Base-by-base conservation (phyloP, 257 asterid species). In the Gynochthodes officinalis region DNA sequence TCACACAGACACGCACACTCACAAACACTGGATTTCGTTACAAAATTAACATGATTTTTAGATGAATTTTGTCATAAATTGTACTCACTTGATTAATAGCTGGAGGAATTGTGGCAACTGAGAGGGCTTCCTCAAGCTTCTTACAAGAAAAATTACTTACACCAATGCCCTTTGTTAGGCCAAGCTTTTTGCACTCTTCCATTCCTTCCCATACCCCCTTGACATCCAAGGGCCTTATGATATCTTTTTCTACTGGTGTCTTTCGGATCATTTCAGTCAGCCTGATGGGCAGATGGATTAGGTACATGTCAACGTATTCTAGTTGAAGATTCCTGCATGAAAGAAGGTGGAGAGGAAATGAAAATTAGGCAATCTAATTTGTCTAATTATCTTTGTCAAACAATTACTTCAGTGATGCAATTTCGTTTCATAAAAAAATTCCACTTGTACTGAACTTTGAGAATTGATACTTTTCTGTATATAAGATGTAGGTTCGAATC, bases 161-260 rank as follows among this genome's bases (percentile, higher is more conserved):
- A 27, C 95, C 95, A 28, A 90, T 87, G n/a, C 78, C 91, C 73
- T 85, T 86, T 4, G 95, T 70, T 46, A 88, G 84, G 46, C 95
- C 96, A 46, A 85, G 81, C 4, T 72, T 79, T 61, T 68, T 64
- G 73, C 92, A 85, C 73, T 85, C 88, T 77, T 90, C 96, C 96
- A 90, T 88, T 25, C 75, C 86, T 81, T 79, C 84, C 96, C 96
- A 90, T 9, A 60, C 89, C 0, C 88, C 90, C 66, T 79, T 79
- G 14, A 86, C 30, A 67, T 90, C 92, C 57, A 86, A 37, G 4
- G 76, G 73, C 64, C 52, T 53, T 28, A 90, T 52, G 13, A 75
- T 74, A 19, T 81, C 89, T 25, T 33, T 72, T 0, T 76, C 72
- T 1, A 78, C 78, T 0, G 92, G 89, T 0, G 58, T 55, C 50